Percentiles rank a stretch among this genome's conserved stretches.
These are phyloP conservation scores for Sporothrix brunneoviolacea DNA, from an alignment of 2,329 filamentous ascomycete genomes.

Conservation along the genomic window DNA sequence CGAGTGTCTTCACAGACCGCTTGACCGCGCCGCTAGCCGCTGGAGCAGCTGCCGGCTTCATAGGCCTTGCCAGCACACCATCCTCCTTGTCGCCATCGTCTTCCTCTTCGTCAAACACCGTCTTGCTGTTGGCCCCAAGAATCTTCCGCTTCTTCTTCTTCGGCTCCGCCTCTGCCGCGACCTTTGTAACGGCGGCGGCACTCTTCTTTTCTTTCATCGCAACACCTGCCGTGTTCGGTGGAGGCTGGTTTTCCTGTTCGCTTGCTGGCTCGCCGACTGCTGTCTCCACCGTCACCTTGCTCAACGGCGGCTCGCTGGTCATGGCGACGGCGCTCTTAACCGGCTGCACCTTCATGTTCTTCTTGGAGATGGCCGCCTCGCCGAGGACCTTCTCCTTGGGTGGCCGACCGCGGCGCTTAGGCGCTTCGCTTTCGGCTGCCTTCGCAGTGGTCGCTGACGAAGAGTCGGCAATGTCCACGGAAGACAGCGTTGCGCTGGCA, in stretches of 20 bases:
- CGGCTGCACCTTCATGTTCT: slow-evolving; percentile 27
- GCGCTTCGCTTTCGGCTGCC: slow-evolving; percentile 14
- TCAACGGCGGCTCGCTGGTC: slow-evolving; percentile 27
- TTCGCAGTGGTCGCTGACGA: neutral
- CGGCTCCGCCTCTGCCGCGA: slow-evolving; percentile 29
- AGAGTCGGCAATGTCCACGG: slow-evolving; percentile 1
- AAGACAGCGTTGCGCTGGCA: slow-evolving; percentile 1
- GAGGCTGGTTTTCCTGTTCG: slow-evolving; percentile 27
- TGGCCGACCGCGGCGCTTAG: slow-evolving; percentile 38
- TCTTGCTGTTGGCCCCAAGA: slow-evolving; percentile 54
- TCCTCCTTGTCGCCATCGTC: slow-evolving; percentile 29
- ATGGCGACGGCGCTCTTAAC: slow-evolving; percentile 18
- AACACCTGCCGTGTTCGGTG: slow-evolving; percentile 21
- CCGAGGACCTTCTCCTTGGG: slow-evolving; percentile 37
- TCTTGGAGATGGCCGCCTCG: slow-evolving; percentile 40
- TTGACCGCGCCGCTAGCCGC: slow-evolving; percentile 22
- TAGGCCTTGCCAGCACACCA: neutral
- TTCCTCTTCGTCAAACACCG: slow-evolving; percentile 66
- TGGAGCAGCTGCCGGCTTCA: neutral
- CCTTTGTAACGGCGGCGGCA: slow-evolving; percentile 11
- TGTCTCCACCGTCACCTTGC: slow-evolving; percentile 27
- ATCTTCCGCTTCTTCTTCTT: slow-evolving; percentile 70
- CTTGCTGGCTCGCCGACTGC: slow-evolving; percentile 21
- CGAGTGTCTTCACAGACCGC: slow-evolving; percentile 20
- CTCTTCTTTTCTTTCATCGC: slow-evolving; percentile 14